Evolutionary conservation across 129 eudicot genomes (phyloP).

Genomic region (Pseudognaphalium luteoalbum): DNA sequence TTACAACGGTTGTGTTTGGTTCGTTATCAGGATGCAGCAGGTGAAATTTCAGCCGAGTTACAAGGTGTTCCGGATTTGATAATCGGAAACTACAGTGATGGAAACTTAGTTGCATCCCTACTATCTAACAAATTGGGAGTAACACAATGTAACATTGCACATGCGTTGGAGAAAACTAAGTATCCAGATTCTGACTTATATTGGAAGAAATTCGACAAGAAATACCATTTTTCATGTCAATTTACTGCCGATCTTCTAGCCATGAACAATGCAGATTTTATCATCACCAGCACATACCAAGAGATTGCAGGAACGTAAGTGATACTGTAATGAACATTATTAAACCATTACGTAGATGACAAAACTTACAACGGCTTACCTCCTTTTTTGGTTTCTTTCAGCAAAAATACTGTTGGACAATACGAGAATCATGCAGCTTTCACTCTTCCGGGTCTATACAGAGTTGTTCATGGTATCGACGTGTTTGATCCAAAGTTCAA

Average conservation of each 20-base stretch:
- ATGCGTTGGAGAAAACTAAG: constrained; percentile 94
- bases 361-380: neutral
- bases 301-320: constrained; percentile 99
- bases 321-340: neutral
- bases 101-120: constrained; percentile 88
- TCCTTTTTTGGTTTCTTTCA: constrained; percentile 19
- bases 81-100: constrained; percentile 97
- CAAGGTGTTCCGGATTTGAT: constrained; percentile 80
- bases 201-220: constrained; percentile 85
- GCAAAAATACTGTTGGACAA: constrained; percentile 92
- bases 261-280: constrained; percentile 95
- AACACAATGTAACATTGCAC: constrained; percentile 95
- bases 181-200: constrained; percentile 95
- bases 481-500: constrained; percentile 99
- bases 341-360: neutral
- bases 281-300: constrained; percentile 97
- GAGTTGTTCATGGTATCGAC: constrained; percentile 94
- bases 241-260: constrained; percentile 95
- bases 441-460: constrained; percentile 90
- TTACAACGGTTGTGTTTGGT: constrained; percentile 13
- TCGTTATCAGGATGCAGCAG: constrained; percentile 65
- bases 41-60: constrained; percentile 82
- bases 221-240: constrained; percentile 95
- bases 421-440: constrained; percentile 91
- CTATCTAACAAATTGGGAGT: constrained; percentile 88